Base-by-base conservation (phyloP, 495 filamentous ascomycete species). In the Xylaria intraflava region DNA sequence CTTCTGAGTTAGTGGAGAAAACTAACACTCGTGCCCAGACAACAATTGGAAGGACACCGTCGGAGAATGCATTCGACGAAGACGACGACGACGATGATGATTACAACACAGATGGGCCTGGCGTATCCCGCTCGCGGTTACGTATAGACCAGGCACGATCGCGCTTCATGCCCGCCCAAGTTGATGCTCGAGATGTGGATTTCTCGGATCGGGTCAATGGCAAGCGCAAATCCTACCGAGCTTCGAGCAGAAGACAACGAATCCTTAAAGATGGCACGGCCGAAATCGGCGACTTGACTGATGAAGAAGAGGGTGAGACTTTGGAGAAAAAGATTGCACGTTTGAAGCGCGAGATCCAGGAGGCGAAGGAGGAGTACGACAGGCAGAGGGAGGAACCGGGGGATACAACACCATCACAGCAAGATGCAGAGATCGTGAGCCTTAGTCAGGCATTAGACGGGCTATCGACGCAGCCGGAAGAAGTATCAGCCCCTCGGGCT, bases 211-310 rank as follows among this genome's bases (percentile, higher is more conserved):
- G 87, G 47, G 82, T 95, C 22, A 79, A 75, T 23, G 75, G 77
- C 33, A 93, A 92, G 64, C 78, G 90, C 30, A 86, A 85, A 70
- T 86, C 86, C 29, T 95, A 95, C 72, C 82, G 80, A 59, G 84
- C 81, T 29, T 86, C 85, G 12, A 82, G 75, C 26, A 78, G 84
- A 55, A 79, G 83, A 39, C 78, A 81, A 46, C 78, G 82, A 38
- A 77, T 78, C 61, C 67, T 76, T 8, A 72, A 81, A 6, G 78
- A 83, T 24, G 82, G 79, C 6, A 81, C 78, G 7, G 76, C 82
- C 46, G 83, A 86, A 46, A 70, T 84, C 14, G 85, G 82, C 6
- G 82, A 88, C 51, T 65, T 84, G 7, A 86, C 80, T 52, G 84
- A 86, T 35, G 83, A 75, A 46, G 75, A 84, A 23, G 84, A 86